phyloP scores from a whole-genome alignment of 176 grass and related monocot genomes.

The Bolboschoenus planiculmis region DNA sequence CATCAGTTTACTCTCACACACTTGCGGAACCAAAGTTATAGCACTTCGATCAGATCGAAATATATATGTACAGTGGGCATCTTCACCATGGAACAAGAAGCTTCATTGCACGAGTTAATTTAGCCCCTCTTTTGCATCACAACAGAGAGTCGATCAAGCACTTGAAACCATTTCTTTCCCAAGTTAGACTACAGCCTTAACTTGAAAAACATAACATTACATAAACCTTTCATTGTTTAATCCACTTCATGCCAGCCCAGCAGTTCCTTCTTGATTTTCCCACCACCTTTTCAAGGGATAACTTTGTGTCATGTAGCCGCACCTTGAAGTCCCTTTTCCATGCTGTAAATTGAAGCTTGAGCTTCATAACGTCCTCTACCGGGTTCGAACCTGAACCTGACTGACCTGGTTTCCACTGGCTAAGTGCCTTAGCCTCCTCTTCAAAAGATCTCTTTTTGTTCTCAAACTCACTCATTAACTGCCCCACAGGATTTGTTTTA shows the following conservation, averaged over 20 bases:
- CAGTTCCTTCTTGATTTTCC: conserved; percentile 11
- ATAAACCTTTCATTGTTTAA: neutral
- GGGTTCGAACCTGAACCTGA: neutral
- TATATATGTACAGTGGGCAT: conserved; percentile 4
- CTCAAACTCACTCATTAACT: conserved; percentile 27
- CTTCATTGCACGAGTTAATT: neutral
- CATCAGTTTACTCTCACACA: conserved; percentile 6
- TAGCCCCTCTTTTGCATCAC: neutral
- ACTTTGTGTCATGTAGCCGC: conserved; percentile 9
- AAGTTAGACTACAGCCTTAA: neutral
- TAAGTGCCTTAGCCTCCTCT: conserved; percentile 13
- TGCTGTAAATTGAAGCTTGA: conserved; percentile 23
- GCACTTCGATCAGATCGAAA: neutral
- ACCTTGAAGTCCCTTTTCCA: conserved; percentile 22
- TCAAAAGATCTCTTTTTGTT: conserved; percentile 22
- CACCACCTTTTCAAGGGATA: conserved; percentile 8
- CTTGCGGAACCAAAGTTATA: conserved; percentile 3
- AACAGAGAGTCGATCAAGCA: neutral
- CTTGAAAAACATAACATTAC: neutral
- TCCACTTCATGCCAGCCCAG: conserved; percentile 15
- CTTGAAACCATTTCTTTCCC: neutral
- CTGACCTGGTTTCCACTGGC: conserved; percentile 5
- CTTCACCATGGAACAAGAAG: conserved; percentile 2
- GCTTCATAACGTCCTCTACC: conserved; percentile 16
- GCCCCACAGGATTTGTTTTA: conserved; percentile 5